Conservation (phyloP, 192 early-diverging fungal genomes). For the Backusella westeae region DNA sequence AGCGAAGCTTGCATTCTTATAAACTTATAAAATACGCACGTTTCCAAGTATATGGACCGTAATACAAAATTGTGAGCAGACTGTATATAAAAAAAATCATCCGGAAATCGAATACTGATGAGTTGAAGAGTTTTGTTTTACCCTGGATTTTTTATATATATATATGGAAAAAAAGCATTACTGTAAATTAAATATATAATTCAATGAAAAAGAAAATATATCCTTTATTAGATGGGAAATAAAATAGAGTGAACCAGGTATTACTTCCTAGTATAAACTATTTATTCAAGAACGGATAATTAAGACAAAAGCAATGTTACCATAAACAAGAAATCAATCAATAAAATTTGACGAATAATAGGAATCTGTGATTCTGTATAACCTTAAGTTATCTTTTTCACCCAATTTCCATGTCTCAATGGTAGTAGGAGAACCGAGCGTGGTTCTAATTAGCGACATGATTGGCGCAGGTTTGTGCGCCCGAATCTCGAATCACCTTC, state of each 20-base stretch:
- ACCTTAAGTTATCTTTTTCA: background rate
- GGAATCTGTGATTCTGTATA: background rate
- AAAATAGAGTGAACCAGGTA: background rate
- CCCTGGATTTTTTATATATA: background rate
- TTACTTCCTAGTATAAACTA: background rate
- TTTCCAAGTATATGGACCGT: background rate
- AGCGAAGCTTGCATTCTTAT: background rate
- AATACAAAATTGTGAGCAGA: slow-evolving; percentile 7
- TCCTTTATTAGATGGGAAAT: background rate
- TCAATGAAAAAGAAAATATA: background rate
- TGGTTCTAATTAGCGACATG: background rate
- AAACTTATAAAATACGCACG: background rate
- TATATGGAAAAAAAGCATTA: background rate
- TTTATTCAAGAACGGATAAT: slow-evolving; percentile 7
- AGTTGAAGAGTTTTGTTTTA: background rate
- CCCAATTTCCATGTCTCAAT: background rate
- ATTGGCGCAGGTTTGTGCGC: background rate
- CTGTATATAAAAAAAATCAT: background rate
- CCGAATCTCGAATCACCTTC: background rate
- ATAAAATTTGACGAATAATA: slow-evolving; percentile 5
- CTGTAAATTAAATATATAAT: background rate
- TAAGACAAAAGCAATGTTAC: background rate
- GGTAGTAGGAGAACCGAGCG: background rate
- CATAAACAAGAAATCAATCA: background rate
- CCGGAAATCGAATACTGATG: background rate